Base-by-base conservation (phyloP, 257 asterid genomes). In the Marsdenia floribunda region DNA sequence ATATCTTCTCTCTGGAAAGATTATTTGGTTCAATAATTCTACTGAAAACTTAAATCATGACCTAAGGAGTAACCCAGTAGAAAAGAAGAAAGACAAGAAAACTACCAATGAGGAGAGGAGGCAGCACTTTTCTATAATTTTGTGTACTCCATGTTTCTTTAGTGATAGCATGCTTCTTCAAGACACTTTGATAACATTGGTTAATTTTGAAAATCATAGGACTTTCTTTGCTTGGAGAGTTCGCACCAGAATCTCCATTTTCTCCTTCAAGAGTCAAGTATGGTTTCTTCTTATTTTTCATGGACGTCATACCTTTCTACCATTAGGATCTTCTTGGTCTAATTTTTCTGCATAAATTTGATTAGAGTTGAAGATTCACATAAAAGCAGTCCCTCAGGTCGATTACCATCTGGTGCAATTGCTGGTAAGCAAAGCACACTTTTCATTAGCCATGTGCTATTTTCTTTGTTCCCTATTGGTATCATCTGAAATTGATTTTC, bases 211-310 rank as follows among this genome's bases (percentile, higher is more conserved):
- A 42, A 54, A 61, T 59, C 57, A 38, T 81, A 80, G 88, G 81
- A 58, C 21, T 83, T 80, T 67, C 75, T 86, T 81, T 87, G 38
- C 82, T 81, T 80, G 96, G 92, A 82, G 96, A 89, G 67, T 81
- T 84, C 78, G 88, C 83, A 77, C 86, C 86, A 42, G 98, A 90
- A 78, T 81, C 88, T 37, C 79, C 76, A 24, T 84, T 85, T 84
- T 81, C 92, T 49, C 96, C 91, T 49, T 81, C 90, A 57, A 85
- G 88, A 88, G 82, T 89, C 92, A 90, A 87, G 98, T 92, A 87
- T 67, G 84, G 70, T 81, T 63, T 60, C 49, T 40, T 70, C 64
- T 76, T 55, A 73, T 73, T 68, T 77, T 64, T 54, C 72, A 53
- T 22, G 22, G 57, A 44, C 54, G 68, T 85, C 73, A 67, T 65